phyloP scores from a whole-genome alignment of 495 filamentous ascomycete species.

The Pseudoneurospora amorphoporcata region DNA sequence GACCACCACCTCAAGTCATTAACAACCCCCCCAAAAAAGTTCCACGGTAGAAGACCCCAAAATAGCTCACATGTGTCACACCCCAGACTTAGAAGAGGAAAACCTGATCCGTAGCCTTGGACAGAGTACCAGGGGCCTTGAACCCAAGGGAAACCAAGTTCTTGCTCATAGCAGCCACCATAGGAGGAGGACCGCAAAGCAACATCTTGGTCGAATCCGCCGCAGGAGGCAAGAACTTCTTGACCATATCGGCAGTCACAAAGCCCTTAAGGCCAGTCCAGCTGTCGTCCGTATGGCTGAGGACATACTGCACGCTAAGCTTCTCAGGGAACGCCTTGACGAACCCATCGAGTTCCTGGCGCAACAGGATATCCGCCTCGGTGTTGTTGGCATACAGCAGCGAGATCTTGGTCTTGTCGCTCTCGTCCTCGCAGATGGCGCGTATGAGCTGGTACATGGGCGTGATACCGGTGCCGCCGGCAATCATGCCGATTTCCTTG shows the following conservation, averaged over 20 bases:
- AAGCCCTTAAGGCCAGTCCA: conserved; percentile 25
- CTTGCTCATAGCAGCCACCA: conserved; percentile 82
- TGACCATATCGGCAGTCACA: conserved; percentile 23
- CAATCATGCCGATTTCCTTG: conserved; percentile 36
- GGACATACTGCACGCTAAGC: conserved; percentile 37
- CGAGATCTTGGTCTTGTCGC: conserved; percentile 37
- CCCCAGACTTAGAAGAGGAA: conserved; percentile 82
- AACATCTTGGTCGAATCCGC: conserved; percentile 57
- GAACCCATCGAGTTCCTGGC: conserved; percentile 38
- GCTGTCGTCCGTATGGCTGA: conserved; percentile 21
- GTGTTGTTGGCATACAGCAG: conserved; percentile 52
- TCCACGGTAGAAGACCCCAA: too few relatives aligned
- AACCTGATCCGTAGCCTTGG: conserved; percentile 73
- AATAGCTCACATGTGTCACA: too few relatives aligned
- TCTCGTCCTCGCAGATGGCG: conserved; percentile 41
- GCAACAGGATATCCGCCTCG: conserved; percentile 60
- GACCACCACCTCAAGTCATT: not conserved
- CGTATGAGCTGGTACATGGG: conserved; percentile 47
- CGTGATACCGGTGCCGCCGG: conserved; percentile 48
- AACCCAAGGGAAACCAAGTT: conserved; percentile 62
- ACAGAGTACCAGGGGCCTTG: conserved; percentile 61
- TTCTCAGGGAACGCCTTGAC: conserved; percentile 28
- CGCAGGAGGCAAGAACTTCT: conserved; percentile 16
- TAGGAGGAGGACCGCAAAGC: conserved; percentile 72
- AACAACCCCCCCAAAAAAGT: too few relatives aligned